Evolutionary conservation across 2,329 filamentous ascomycete species (phyloP).

Genomic region (Fusarium multiceps): DNA sequence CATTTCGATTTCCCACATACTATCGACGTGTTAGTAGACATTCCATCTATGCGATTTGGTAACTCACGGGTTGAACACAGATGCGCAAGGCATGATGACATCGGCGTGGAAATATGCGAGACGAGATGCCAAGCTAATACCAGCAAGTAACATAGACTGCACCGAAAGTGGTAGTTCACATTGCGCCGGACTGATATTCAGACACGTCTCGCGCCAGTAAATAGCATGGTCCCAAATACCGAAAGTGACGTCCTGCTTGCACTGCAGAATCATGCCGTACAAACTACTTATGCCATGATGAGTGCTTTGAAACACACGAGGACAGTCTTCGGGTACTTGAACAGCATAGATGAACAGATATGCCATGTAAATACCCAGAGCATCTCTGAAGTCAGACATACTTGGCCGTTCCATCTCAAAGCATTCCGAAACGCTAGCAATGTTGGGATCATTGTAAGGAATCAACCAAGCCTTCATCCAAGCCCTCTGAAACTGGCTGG

Average conservation of each 20-base stretch:
- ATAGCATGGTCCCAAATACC: slow-evolving; percentile 40
- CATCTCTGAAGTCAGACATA: slow-evolving; percentile 26
- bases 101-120: slow-evolving; percentile 39
- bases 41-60: accelerated
- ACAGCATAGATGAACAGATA: slow-evolving; percentile 37
- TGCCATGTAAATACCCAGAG: slow-evolving; percentile 27
- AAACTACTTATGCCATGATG: slow-evolving; percentile 38
- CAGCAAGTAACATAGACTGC: slow-evolving; percentile 34
- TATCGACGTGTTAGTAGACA: background rate
- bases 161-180: slow-evolving; percentile 31
- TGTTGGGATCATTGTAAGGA: slow-evolving; percentile 28
- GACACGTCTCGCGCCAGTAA: slow-evolving; percentile 35
- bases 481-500: background rate
- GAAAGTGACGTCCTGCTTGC: slow-evolving; percentile 32
- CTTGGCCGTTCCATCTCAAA: slow-evolving; percentile 35
- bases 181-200: slow-evolving; percentile 36
- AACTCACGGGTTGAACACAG: slow-evolving; percentile 38
- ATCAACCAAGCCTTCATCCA: slow-evolving; percentile 32
- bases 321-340: slow-evolving; percentile 28
- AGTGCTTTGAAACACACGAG: slow-evolving; percentile 36
- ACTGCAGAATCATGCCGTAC: slow-evolving; percentile 33
- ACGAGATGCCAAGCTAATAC: slow-evolving; percentile 32
- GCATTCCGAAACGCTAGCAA: slow-evolving; percentile 18
- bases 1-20: slow-evolving; percentile 39
- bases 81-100: slow-evolving; percentile 38